Conservation (phyloP, 768 basidiomycete genomes). For the Leccinum barrowsii region DNA sequence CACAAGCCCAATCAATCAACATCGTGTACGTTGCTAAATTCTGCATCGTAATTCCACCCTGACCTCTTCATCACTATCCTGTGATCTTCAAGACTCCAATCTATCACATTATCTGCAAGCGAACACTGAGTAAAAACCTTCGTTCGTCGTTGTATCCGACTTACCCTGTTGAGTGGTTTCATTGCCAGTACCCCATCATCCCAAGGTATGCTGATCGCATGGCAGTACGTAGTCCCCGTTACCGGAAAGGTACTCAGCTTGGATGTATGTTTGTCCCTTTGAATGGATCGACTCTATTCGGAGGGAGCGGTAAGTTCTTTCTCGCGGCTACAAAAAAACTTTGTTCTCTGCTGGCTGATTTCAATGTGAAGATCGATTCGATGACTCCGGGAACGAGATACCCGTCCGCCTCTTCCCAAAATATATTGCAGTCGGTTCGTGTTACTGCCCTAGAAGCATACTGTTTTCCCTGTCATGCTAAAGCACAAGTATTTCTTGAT, state of each 20-base stretch:
- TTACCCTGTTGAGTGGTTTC: constrained; percentile 9
- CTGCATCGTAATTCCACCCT: no score
- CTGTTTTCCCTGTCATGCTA: no score
- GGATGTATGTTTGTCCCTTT: neutral
- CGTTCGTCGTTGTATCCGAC: neutral
- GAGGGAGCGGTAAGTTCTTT: neutral
- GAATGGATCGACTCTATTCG: neutral
- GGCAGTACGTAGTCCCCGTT: neutral
- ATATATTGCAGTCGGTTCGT: no score
- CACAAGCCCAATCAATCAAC: no score
- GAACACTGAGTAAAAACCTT: no score
- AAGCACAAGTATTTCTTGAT: no score
- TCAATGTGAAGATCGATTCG: neutral
- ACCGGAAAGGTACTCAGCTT: neutral
- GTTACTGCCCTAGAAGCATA: no score
- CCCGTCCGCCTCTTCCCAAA: no score
- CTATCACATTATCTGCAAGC: no score
- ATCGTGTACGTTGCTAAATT: no score
- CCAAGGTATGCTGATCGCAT: constrained; percentile 2
- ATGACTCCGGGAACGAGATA: neutral
- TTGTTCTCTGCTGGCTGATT: neutral
- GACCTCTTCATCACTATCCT: no score
- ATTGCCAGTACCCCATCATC: neutral
- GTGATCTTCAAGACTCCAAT: no score
- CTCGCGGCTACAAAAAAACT: neutral